A percentile compares a stretch with the other conserved stretches of the same genome.
phyloP scores from a whole-genome alignment of 192 early-diverging fungal species.

The Mycoemilia scoparia region DNA sequence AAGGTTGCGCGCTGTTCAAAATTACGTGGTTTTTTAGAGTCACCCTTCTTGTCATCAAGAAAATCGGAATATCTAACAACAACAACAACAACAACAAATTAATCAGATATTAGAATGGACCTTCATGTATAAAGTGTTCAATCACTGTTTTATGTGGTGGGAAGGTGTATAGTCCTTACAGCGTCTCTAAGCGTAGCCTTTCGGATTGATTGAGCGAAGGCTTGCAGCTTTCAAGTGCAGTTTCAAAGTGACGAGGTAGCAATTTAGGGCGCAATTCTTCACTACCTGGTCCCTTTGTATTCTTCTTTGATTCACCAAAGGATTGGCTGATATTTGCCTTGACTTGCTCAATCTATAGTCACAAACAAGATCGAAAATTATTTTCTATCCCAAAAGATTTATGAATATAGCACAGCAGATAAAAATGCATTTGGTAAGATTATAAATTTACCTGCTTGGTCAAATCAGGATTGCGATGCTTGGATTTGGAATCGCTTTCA shows the following conservation, averaged over 20 bases:
- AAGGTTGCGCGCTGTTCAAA: slow-evolving; percentile 26
- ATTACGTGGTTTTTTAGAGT: slow-evolving; percentile 1
- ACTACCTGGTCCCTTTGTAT: too few relatives aligned
- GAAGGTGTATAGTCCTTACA: background rate
- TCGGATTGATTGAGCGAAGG: slow-evolving; percentile 13
- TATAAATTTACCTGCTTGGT: too few relatives aligned
- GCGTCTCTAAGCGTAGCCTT: slow-evolving; percentile 9
- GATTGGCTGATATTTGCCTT: too few relatives aligned
- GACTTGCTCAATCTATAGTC: too few relatives aligned
- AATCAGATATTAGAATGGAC: background rate
- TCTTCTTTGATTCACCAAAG: too few relatives aligned
- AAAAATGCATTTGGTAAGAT: too few relatives aligned
- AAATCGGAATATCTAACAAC: slow-evolving; percentile 15
- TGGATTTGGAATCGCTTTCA: too few relatives aligned
- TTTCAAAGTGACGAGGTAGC: slow-evolving; percentile 7
- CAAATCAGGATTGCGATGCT: too few relatives aligned
- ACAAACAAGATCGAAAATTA: too few relatives aligned
- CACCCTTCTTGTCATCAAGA: slow-evolving; percentile 23
- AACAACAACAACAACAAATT: background rate
- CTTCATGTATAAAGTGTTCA: background rate
- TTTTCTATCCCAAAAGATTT: too few relatives aligned
- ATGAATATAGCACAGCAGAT: too few relatives aligned
- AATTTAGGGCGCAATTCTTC: too few relatives aligned
- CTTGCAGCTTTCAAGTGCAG: slow-evolving; percentile 7
- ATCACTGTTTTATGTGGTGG: background rate